phyloP scores from a whole-genome alignment of 257 asterid species.

The Solanum tarapatanum region DNA sequence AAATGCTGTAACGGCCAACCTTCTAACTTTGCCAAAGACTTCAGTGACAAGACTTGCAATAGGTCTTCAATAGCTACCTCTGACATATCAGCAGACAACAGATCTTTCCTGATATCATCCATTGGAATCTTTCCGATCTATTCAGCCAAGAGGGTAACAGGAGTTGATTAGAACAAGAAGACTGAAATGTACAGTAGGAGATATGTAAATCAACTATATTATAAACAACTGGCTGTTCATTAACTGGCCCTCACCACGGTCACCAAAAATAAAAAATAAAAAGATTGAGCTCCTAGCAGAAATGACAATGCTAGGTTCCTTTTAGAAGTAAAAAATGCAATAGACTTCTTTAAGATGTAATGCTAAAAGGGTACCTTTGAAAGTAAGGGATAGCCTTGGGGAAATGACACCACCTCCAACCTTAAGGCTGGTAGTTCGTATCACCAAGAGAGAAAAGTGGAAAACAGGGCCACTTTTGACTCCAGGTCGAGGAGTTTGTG shows the following conservation, averaged over 20 bases:
- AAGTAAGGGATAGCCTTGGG: background rate
- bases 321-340: background rate
- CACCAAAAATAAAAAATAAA: background rate
- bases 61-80: conserved; percentile 84
- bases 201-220: background rate
- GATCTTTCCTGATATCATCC: conserved; percentile 78
- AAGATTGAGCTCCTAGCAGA: background rate
- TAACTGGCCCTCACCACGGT: background rate
- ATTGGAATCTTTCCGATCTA: conserved; percentile 92
- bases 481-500: background rate
- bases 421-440: background rate
- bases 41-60: conserved; percentile 64
- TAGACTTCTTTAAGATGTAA: background rate
- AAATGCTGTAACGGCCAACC: conserved; percentile 26
- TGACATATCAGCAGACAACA: conserved; percentile 66
- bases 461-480: background rate
- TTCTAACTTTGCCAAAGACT: conserved; percentile 77
- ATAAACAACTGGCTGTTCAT: background rate
- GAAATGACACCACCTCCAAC: background rate
- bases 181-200: background rate
- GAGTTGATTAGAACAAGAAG: conserved; percentile 1
- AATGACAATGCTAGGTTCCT: background rate
- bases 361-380: background rate
- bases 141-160: background rate
- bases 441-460: background rate